Percentiles rank a stretch among this genome's conserved stretches.
Conservation (phyloP, 768 basidiomycete species). For the Russula foetens region DNA sequence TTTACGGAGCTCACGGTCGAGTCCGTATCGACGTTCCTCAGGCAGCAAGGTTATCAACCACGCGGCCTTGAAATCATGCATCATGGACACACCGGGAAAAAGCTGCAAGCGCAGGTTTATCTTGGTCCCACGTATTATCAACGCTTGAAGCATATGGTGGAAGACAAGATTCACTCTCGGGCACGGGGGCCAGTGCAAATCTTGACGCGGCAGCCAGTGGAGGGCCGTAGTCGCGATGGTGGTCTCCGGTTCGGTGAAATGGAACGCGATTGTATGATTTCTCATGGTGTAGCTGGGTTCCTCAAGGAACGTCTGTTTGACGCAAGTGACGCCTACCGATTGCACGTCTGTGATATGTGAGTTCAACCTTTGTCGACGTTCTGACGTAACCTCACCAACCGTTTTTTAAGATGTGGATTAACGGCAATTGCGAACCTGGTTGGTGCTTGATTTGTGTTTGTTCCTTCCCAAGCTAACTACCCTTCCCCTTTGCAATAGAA, state of each 20-base stretch:
- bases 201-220: slow-evolving; percentile 93
- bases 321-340: slow-evolving; percentile 85
- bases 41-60: slow-evolving; percentile 89
- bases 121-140: slow-evolving; percentile 99
- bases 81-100: slow-evolving; percentile 97
- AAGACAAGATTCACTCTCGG: slow-evolving; percentile 98
- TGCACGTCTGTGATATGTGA: slow-evolving; percentile 95
- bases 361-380: slow-evolving; percentile 27
- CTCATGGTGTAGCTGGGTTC: slow-evolving; percentile 97
- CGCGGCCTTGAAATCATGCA: slow-evolving; percentile 98
- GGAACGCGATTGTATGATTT: slow-evolving; percentile 99
- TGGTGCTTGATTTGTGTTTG: slow-evolving; percentile 27
- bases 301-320: slow-evolving; percentile 95
- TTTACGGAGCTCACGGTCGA: slow-evolving; percentile 98
- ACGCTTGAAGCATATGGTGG: slow-evolving; percentile 98
- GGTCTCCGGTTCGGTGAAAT: slow-evolving; percentile 99
- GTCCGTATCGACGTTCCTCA: slow-evolving; percentile 87
- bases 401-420: slow-evolving; percentile 66
- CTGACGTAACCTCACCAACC: slow-evolving; percentile 13
- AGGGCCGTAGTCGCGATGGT: slow-evolving; percentile 97
- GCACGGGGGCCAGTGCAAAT: slow-evolving; percentile 98
- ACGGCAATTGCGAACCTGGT: slow-evolving; percentile 96
- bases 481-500: slow-evolving; percentile 40
- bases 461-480: slow-evolving; percentile 9
- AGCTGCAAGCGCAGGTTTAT: slow-evolving; percentile 96